Conservation (phyloP, 768 basidiomycete species). For the Saitozyma podzolica region DNA sequence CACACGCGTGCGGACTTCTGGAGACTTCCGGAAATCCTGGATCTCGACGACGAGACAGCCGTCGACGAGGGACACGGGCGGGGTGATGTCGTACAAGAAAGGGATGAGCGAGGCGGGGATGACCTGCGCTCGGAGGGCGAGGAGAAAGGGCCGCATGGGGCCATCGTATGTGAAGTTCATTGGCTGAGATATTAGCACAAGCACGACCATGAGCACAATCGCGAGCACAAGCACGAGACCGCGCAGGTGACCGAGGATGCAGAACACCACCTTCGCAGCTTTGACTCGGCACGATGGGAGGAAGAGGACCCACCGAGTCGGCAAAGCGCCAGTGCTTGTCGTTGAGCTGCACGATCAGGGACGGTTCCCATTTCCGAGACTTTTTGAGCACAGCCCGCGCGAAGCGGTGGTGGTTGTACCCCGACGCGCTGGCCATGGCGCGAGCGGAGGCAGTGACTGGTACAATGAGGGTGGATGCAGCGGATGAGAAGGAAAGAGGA, state of each 20-base stretch:
- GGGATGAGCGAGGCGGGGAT: slow-evolving; percentile 53
- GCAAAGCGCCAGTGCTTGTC: slow-evolving; percentile 54
- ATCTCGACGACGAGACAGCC: slow-evolving; percentile 56
- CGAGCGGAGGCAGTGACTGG: background rate
- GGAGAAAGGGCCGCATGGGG: slow-evolving; percentile 56
- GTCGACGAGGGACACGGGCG: slow-evolving; percentile 35
- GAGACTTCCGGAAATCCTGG: slow-evolving; percentile 52
- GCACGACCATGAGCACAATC: background rate
- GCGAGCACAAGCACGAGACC: background rate
- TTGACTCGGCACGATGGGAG: background rate
- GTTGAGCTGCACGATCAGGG: slow-evolving; percentile 54
- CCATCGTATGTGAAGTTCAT: slow-evolving; percentile 53
- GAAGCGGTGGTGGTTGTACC: slow-evolving; percentile 54
- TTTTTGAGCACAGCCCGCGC: slow-evolving; percentile 54
- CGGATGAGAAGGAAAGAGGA: background rate
- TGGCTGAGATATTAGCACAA: slow-evolving; percentile 31
- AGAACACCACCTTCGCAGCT: too few relatives aligned
- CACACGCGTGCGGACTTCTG: slow-evolving; percentile 27
- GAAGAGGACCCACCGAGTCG: slow-evolving; percentile 48
- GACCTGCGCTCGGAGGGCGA: slow-evolving; percentile 53
- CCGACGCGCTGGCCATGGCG: slow-evolving; percentile 52
- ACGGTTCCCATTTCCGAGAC: slow-evolving; percentile 52
- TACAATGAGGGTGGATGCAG: background rate
- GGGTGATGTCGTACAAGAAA: slow-evolving; percentile 47
- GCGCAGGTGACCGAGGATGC: background rate